Evolutionary conservation across 768 basidiomycete species (phyloP).

Genomic region (Termitomyces sp.): DNA sequence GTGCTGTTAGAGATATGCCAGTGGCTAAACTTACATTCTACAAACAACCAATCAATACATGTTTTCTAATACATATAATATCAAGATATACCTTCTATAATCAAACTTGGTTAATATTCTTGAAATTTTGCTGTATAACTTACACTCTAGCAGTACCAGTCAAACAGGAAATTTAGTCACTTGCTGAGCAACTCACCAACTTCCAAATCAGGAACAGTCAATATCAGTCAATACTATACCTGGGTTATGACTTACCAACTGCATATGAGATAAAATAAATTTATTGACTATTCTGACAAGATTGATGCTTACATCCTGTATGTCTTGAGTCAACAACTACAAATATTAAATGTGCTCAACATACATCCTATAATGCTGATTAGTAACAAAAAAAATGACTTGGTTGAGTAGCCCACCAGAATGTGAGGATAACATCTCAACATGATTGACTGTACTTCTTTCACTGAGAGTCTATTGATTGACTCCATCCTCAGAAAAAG

Average conservation of each 20-base stretch:
- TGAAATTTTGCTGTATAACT: too few species aligned
- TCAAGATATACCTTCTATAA: not conserved
- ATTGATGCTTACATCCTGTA: not conserved
- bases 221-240: not conserved
- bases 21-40: not conserved
- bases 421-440: constrained; percentile 11
- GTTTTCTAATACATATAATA: not conserved
- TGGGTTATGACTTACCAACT: not conserved
- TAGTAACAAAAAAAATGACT: not conserved
- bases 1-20: not conserved
- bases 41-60: not conserved
- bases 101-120: too few species aligned
- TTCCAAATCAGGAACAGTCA: not conserved
- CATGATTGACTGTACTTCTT: constrained; percentile 5
- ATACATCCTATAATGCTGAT: not conserved
- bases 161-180: not conserved
- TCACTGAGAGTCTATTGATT: not conserved
- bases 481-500: constrained; percentile 6
- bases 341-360: not conserved
- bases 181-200: not conserved
- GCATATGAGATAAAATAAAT: not conserved
- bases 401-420: not conserved
- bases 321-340: not conserved
- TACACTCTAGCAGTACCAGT: too few species aligned
- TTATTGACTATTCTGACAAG: not conserved